Evolutionary conservation across 148 eudicot species (phyloP), one percentile per base, ranked within the genome.

Genomic region (Selenicereus undatus): DNA sequence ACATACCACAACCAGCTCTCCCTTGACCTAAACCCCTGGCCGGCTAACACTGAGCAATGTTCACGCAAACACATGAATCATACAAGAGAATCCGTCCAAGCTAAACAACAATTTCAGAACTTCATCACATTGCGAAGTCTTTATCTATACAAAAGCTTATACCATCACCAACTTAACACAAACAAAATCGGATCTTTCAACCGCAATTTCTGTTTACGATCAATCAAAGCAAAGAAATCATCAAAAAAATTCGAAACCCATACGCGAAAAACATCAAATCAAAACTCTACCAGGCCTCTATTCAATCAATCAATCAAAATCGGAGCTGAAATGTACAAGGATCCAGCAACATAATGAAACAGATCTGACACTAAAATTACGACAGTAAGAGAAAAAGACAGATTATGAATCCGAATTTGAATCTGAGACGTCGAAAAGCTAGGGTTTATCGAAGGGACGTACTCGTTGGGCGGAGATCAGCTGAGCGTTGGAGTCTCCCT

Each of bases 401-500:
- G 16, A 66, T 12, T 16, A 26, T 45, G 65, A 77, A 82, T 82
- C 84, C 60, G 72, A 56, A 71, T 69, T 77, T 29, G 72, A 56
- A 71, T 69, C 80, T 29, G 1, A 39, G 8, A 52, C 12, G 70
- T 27, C 7, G n/a, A 26, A 42, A 26, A 73, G 36, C 24, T 81
- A 81, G 83, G 83, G 83, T 76, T 81, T 76, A 36, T 3, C 9
- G 45, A 76, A 24, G 5, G 75, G 8, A 36, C 27, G 2, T 7
- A 82, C 84, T 76, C 56, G 4, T 18, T 11, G 14, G 20, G 39
- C 12, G 76, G 27, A 76, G 84, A 82, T 77, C 84, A 71, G 43
- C 18, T 20, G 16, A n/a, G 50, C 60, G 78, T 43, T 62, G 56
- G 54, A 73, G 73, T 64, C 64, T 18, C 8, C 22, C 68, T 30